phyloP scores from a whole-genome alignment of 2,329 filamentous ascomycete species.

The Phaeosphaeriaceae sp. region DNA sequence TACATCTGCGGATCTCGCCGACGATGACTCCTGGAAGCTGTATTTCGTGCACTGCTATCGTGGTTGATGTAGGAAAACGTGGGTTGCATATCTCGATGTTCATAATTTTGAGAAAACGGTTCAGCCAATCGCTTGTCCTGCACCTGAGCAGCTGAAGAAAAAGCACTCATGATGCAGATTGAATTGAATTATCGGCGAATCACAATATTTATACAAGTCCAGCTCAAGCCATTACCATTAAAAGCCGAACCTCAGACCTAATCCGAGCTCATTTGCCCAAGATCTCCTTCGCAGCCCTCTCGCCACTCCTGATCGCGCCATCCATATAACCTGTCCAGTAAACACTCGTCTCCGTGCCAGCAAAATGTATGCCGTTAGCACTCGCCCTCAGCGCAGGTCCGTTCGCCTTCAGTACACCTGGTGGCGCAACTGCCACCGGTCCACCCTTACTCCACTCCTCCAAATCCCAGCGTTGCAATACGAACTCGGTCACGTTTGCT shows the following conservation, averaged over 20 bases:
- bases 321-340: conserved; percentile 68
- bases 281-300: conserved; percentile 58
- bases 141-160: not conserved
- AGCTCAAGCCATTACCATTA: not conserved
- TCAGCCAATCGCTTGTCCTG: no score
- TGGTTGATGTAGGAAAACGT: not conserved
- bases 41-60: not conserved
- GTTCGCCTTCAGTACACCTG: conserved; percentile 18
- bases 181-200: not conserved
- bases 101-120: no score
- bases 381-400: conserved; percentile 18
- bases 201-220: not conserved
- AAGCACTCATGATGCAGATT: not conserved
- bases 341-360: conserved; percentile 60
- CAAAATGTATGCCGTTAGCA: conserved; percentile 58
- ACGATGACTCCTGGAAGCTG: not conserved
- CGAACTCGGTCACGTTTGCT: conserved; percentile 21
- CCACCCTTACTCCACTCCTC: conserved; percentile 27
- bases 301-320: conserved; percentile 60
- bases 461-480: conserved; percentile 30
- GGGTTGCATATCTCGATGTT: not conserved
- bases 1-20: no score
- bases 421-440: conserved; percentile 22
- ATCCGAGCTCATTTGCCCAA: not conserved
- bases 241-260: not conserved